Conservation (phyloP, 208 protist species). For the Tritrichomonas foetus region DNA sequence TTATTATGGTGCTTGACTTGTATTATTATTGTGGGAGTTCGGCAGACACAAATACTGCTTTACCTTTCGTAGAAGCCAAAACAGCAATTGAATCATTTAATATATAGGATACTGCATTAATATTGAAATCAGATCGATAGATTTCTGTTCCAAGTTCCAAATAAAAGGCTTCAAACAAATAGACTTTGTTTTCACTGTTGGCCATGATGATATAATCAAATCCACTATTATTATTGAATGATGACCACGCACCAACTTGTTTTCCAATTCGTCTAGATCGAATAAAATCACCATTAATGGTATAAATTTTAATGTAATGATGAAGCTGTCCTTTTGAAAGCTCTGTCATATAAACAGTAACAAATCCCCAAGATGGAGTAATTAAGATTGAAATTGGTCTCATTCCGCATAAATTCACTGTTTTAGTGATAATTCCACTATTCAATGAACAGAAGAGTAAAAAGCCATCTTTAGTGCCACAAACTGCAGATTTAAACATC, state of each 20-base stretch:
- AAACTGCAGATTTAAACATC: background rate
- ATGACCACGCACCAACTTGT: background rate
- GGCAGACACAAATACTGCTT: too few relatives aligned
- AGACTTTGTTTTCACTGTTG: background rate
- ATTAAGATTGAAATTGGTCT: background rate
- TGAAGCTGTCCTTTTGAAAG: background rate
- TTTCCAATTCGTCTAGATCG: background rate
- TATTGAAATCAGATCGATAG: too few relatives aligned
- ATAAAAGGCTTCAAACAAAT: constrained; percentile 27
- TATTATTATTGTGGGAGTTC: too few relatives aligned
- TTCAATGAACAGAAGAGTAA: constrained; percentile 14
- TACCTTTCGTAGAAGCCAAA: too few relatives aligned
- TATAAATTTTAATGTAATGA: background rate
- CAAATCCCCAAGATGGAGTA: background rate
- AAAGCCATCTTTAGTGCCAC: background rate
- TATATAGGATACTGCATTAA: too few relatives aligned
- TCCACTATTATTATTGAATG: background rate
- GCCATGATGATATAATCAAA: background rate
- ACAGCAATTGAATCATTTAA: too few relatives aligned
- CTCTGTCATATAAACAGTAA: background rate
- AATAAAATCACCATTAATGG: background rate
- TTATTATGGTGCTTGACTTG: too few relatives aligned
- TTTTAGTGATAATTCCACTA: background rate
- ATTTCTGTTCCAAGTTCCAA: background rate
- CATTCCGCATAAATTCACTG: background rate